phyloP scores from a whole-genome alignment of 139 green algal species.

The Asterochloris erici region DNA sequence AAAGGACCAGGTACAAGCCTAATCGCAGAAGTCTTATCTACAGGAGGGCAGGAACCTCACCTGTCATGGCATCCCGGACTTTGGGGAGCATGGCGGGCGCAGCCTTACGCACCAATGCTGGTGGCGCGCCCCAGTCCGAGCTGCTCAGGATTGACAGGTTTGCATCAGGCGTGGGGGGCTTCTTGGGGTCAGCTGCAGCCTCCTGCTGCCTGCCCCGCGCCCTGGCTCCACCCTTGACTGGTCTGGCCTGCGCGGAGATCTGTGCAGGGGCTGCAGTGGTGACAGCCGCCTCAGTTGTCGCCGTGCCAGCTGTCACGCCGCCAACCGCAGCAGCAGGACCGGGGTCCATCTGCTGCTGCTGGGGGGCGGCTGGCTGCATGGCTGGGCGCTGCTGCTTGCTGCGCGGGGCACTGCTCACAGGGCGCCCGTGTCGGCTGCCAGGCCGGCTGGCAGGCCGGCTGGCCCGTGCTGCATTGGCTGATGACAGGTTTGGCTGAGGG shows the following conservation, averaged over 20 bases:
- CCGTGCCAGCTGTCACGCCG: not conserved
- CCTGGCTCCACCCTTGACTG: not conserved
- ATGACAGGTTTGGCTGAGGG: not conserved
- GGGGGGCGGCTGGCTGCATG: slow-evolving; percentile 2
- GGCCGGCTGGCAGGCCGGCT: not conserved
- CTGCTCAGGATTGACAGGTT: not conserved
- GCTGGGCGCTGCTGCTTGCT: not conserved
- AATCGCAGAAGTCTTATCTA: not conserved
- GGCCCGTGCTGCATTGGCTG: not conserved
- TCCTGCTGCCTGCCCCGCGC: not conserved
- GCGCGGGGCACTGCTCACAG: not conserved
- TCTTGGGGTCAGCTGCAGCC: not conserved
- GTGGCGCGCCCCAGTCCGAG: not conserved
- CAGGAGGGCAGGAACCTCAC: not conserved
- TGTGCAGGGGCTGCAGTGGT: not conserved
- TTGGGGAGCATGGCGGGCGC: not conserved
- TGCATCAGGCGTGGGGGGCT: not conserved
- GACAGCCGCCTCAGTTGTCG: not conserved
- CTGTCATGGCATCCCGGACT: not conserved
- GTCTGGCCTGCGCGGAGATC: too few species aligned
- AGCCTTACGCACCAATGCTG: not conserved
- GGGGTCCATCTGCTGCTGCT: slow-evolving; percentile 2
- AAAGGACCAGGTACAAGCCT: not conserved
- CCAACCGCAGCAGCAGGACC: not conserved
- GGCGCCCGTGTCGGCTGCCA: not conserved